These are phyloP conservation scores for Psilocybe mexicana DNA, from an alignment of 1,284 basidiomycete genomes.

Conservation along the genomic window DNA sequence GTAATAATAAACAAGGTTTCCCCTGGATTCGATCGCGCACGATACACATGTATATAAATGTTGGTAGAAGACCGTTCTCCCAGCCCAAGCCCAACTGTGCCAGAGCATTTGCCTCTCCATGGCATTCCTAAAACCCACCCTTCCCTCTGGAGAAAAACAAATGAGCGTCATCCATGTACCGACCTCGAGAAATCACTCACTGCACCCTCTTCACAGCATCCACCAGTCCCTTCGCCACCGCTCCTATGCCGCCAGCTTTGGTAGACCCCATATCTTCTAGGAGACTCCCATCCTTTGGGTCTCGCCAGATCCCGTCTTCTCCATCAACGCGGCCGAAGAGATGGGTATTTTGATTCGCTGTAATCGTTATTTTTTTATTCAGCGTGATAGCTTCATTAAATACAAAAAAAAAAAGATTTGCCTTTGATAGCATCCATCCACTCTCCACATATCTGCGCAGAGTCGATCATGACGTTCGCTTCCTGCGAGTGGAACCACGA, in stretches of 20 bases:
- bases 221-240: constrained; percentile 7
- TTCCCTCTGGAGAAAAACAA: background rate
- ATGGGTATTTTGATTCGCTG: constrained; percentile 14
- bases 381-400: background rate
- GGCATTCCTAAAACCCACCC: no score
- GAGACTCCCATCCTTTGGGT: constrained; percentile 10
- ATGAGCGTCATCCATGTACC: no score
- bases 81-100: no score
- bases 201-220: constrained; percentile 11
- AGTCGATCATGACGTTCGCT: constrained; percentile 11
- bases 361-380: background rate
- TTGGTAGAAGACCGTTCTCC: no score
- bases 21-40: no score
- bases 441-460: constrained; percentile 6
- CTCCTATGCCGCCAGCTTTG: constrained; percentile 3
- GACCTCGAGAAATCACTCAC: background rate
- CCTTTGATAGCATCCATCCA: constrained; percentile 10
- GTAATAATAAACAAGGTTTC: no score
- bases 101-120: no score
- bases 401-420: background rate
- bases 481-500: constrained; percentile 16
- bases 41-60: no score
- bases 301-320: constrained; percentile 10
- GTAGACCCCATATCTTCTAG: constrained; percentile 12
- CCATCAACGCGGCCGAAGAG: constrained; percentile 8